Base-by-base conservation (phyloP, 768 basidiomycete genomes). In the Boletus vinaceobasis region DNA sequence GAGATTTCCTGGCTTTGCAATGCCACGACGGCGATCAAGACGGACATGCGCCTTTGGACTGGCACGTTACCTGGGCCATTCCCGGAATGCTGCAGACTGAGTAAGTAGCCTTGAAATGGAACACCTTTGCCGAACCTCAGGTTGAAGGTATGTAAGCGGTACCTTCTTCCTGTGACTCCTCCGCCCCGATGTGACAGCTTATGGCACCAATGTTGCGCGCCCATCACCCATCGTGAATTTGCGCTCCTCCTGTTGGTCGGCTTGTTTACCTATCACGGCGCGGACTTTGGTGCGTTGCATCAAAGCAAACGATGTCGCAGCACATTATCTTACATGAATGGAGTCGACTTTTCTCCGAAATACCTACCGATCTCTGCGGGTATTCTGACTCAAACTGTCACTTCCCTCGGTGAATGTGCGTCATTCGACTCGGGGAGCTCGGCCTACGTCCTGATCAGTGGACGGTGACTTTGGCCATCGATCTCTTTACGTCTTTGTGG, bases 21-120 rank as follows among this genome's bases (percentile, higher is more conserved):
- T 52, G 13, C 45, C 35, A 27, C 35, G 44, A 46, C 58, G 61
- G 66, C 66, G 66, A 66, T 68, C 64, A 68, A 61, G 53, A 50
- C 61, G 58, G 64, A 57, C 64, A 67, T 36, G 61, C 55, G 29
- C 37, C 35, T 50, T 54, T 55, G 55, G 53, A 43, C 43, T 56
- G 65, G 53, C 27, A 50, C 14, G 50, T 48, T 57, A 46, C 54
- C 45, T 48, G 55, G 35, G 10, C 42, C 10, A 48, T 46, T 19
- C 48, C 32, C 23, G 26, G 49, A 33, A 38, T 46, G 26, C 29
- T 40, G 29, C 21, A 45, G 31, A 49, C 48, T 42, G 43, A 26
- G 39, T 26, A 50, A 36, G 42, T 27, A 31, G 17, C 42, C 47
- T 35, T 35, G 48, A 53, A 59, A 61, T 56, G 52, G 61, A 58